Evolutionary conservation across 768 basidiomycete species (phyloP).

Genomic region (Macrolepiota fuliginosa): DNA sequence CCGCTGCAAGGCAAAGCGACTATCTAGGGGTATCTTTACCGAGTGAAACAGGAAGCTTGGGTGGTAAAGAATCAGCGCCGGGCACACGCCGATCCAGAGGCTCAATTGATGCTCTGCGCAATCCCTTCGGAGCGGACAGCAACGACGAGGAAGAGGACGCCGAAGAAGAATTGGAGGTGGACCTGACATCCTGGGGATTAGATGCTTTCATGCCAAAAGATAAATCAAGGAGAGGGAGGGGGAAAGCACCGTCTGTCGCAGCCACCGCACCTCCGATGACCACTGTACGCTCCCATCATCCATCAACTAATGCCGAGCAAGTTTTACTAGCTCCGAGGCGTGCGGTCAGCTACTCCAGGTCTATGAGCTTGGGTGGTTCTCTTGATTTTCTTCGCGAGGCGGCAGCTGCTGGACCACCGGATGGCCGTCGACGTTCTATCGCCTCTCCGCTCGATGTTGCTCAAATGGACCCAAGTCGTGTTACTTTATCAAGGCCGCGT

Average conservation of each 20-base stretch:
- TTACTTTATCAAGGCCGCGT: constrained; percentile 45
- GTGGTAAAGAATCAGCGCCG: constrained; percentile 44
- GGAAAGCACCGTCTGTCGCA: constrained; percentile 32
- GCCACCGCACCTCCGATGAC: constrained; percentile 27
- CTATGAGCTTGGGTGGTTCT: constrained; percentile 64
- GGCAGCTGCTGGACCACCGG: constrained; percentile 5
- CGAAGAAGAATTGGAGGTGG: constrained; percentile 63
- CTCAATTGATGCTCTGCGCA: constrained; percentile 64
- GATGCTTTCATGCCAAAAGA: constrained; percentile 75
- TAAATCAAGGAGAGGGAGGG: constrained; percentile 45
- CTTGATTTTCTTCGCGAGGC: constrained; percentile 42
- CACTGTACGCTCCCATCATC: constrained; percentile 41
- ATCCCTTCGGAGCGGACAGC: constrained; percentile 72
- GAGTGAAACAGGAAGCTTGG: constrained; percentile 50
- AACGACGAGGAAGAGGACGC: constrained; percentile 46
- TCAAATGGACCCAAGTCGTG: constrained; percentile 38
- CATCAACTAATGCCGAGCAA: constrained; percentile 39
- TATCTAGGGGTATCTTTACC: constrained; percentile 68
- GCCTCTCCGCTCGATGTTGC: constrained; percentile 56
- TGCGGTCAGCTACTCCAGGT: constrained; percentile 45
- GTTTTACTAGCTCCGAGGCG: constrained; percentile 30
- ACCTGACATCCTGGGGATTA: constrained; percentile 82
- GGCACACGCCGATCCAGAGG: constrained; percentile 51
- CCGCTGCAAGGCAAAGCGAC: constrained; percentile 53
- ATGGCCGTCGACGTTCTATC: constrained; percentile 52